Base-by-base conservation (phyloP, 139 green algal genomes). In the Dunaliella primolecta region DNA sequence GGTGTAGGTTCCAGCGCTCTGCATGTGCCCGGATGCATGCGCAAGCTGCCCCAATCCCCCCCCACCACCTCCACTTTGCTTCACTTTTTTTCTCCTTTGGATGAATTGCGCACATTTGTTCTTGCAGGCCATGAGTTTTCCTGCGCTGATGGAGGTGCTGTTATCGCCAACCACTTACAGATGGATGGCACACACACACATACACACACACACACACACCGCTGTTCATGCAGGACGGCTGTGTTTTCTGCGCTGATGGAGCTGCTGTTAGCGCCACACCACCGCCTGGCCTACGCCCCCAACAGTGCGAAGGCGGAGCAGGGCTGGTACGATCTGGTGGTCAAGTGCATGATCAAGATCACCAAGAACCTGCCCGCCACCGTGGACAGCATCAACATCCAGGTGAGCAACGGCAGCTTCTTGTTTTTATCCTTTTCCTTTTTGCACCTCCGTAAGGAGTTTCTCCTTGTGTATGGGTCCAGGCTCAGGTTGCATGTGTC, bases 281-380 rank as follows among this genome's bases (percentile, higher is more conserved):
- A 31, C 7, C 83, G 84, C 36, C 78, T 87, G 38, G 74, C 34
- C 46, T 75, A 86, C 71, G 75, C 74, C 36, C 24, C 30, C 35
- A 76, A 57, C 23, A 25, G 36, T 57, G 36, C 33, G 24, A 78
- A 85, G 81, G 80, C 88, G 78, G 83, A 87, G 57, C 27, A 84
- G 29, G 75, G 72, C 46, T 97, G 96, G 90, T 90, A 88, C 36
- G 94, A 98, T 77, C 91, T 99, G 80, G 92, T 98, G 25, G 95
- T 99, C 75, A 99, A 98, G 89, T 99, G 97, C 94, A 92, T 98
- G 7, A 98, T 99, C 86, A 98, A 98, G 89, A 93, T 97, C 71
- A 98, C 96, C 30, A 98, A 98, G 90, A 86, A 89, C 2, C 89
- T 95, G 71, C 84, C 75, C 3, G 72, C 31, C 21, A 84, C 87